phyloP scores from a whole-genome alignment of 2,329 filamentous ascomycete species.

The Ophidiomyces ophidiicola region DNA sequence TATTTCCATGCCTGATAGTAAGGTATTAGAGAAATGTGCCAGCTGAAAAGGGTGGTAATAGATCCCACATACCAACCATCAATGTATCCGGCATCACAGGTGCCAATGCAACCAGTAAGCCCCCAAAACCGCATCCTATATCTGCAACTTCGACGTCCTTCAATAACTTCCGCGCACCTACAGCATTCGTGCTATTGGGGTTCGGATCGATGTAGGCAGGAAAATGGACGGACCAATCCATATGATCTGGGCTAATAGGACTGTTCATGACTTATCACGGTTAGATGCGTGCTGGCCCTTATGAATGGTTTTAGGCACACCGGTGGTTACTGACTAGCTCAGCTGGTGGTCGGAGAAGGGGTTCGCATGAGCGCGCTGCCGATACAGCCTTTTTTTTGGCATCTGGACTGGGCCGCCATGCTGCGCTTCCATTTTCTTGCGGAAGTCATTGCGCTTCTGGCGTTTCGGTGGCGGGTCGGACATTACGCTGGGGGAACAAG shows the following conservation, averaged over 20 bases:
- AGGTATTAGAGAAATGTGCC: not conserved
- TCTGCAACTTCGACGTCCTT: conserved; percentile 83
- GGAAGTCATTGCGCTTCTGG: conserved; percentile 55
- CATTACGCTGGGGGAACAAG: no score
- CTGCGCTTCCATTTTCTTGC: conserved; percentile 35
- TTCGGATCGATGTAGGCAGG: conserved; percentile 53
- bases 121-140: conserved; percentile 94
- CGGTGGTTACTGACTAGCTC: conserved; percentile 55
- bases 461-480: conserved; percentile 39
- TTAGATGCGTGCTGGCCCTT: not conserved
- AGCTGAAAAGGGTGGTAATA: not conserved
- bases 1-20: conserved; percentile 72
- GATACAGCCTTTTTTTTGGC: conserved; percentile 91
- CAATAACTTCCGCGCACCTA: conserved; percentile 35
- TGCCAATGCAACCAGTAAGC: conserved; percentile 72
- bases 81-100: conserved; percentile 70
- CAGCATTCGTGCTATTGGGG: conserved; percentile 23
- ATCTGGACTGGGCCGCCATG: conserved; percentile 32
- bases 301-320: not conserved
- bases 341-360: conserved; percentile 91
- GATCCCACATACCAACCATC: conserved; percentile 54
- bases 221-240: conserved; percentile 85
- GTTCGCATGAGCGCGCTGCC: conserved; percentile 93
- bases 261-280: conserved; percentile 43
- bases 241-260: conserved; percentile 62